A percentile compares a stretch with the other conserved stretches of the same genome.
Evolutionary conservation across 208 protist species (phyloP).

Genomic region (Wallacemonas sp.): DNA sequence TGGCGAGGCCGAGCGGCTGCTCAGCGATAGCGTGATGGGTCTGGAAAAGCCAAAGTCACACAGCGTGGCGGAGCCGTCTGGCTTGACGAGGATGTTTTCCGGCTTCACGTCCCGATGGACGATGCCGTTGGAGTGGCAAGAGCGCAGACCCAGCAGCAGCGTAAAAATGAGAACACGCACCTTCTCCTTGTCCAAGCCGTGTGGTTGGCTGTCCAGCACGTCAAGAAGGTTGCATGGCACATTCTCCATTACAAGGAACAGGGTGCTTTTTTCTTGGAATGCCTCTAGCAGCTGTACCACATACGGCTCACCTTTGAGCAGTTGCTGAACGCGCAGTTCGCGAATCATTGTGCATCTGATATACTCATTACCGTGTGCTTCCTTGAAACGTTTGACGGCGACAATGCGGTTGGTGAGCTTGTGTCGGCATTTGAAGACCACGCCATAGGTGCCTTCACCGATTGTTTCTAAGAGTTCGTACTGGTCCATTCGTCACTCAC

Average conservation of each 20-base stretch:
- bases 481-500: constrained; percentile 58
- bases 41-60: constrained; percentile 92
- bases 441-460: constrained; percentile 95
- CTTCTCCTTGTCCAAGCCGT: constrained; percentile 51
- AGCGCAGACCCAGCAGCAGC: constrained; percentile 84
- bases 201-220: constrained; percentile 60
- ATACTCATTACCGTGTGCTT: constrained; percentile 84
- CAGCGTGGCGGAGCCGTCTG: constrained; percentile 60
- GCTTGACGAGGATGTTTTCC: constrained; percentile 86
- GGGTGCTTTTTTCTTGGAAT: constrained; percentile 79
- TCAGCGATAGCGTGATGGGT: constrained; percentile 25
- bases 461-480: constrained; percentile 77
- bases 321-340: constrained; percentile 90
- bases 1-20: constrained; percentile 20
- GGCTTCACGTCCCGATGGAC: constrained; percentile 94
- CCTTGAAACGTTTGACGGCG: constrained; percentile 96
- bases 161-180: constrained; percentile 85
- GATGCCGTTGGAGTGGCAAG: constrained; percentile 90
- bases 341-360: constrained; percentile 89
- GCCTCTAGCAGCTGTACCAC: constrained; percentile 90
- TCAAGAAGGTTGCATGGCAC: constrained; percentile 88
- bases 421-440: constrained; percentile 92
- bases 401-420: constrained; percentile 79
- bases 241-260: constrained; percentile 97
- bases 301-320: constrained; percentile 86